A percentile compares a stretch with the other conserved stretches of the same genome.
Conservation (phyloP, 2,329 filamentous ascomycete genomes). For the Apiospora phragmitis region DNA sequence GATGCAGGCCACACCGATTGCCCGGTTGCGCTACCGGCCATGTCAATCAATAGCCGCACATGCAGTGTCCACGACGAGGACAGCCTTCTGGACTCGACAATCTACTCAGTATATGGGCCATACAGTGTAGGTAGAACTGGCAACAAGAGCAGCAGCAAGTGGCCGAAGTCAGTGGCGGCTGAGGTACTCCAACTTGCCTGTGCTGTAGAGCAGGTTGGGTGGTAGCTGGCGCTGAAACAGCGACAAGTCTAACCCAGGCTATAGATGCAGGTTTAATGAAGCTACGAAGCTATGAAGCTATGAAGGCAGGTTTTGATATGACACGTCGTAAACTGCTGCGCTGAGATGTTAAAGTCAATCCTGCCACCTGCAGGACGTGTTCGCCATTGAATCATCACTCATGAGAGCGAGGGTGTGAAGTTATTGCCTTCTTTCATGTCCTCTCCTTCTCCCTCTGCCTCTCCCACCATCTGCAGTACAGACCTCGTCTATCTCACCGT, state of each 20-base stretch:
- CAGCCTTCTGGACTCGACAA: not conserved
- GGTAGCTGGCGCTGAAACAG: conserved; percentile 4
- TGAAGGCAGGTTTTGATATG: not conserved
- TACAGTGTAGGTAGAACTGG: not conserved
- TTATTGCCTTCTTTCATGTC: not conserved
- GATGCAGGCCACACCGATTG: not conserved
- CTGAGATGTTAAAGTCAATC: conserved; percentile 5
- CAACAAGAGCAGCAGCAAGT: not conserved
- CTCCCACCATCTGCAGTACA: not conserved
- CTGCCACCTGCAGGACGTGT: not conserved
- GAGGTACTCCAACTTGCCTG: not conserved
- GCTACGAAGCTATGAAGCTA: not conserved
- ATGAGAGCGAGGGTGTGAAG: not conserved
- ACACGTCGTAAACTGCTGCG: conserved; percentile 4
- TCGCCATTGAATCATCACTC: not conserved
- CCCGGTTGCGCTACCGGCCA: not conserved
- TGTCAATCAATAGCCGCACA: not conserved
- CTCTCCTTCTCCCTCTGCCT: not conserved
- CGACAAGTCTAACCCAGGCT: conserved; percentile 7
- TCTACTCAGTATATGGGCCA: not conserved
- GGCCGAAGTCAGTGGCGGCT: conserved; percentile 2
- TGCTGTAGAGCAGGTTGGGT: not conserved
- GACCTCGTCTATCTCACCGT: not conserved
- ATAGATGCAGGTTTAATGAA: conserved; percentile 9
- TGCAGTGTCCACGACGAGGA: not conserved